Base-by-base conservation (phyloP, 225 moss, liverwort and hornwort species). In the Climacium dendroides region DNA sequence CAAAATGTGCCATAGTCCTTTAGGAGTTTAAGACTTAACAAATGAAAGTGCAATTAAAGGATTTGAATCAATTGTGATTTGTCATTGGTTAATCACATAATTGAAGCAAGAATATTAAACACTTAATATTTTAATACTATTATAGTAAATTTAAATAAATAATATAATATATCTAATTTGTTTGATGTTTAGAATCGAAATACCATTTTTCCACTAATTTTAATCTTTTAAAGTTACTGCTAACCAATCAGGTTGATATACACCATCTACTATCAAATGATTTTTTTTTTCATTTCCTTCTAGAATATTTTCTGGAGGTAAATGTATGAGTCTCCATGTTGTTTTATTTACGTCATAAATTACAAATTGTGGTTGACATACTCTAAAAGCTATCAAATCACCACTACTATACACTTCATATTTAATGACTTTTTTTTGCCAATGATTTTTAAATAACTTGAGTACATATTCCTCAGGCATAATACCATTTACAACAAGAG, bases 231-330 rank as follows among this genome's bases (percentile, higher is more conserved):
- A 82, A 7, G 83, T 71, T 80, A 16, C 32, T 35, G 90, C 90
- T 39, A 88, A 37, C 93, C 93, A 93, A 90, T 90, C 13, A 55
- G 91, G 93, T 59, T 87, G 86, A 80, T 91, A 92, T 19, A 74
- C 41, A 6, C 93, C 93, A 81, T 91, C 84, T 84, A 89, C 14
- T n/a, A 88, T 22, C 0, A 86, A 1, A 32, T 45, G 50, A 34
- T 91, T 85, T 9, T 10, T 61, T 41, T 39, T 84, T 3, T 9
- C 19, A 37, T 37, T 69, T 47, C 5, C 22, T 24, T 67, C 25
- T 26, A 30, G 2, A 29, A 39, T 17, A 6, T 25, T 48, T 70
- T 85, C 55, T 43, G 0, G 2, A 6, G 87, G 80, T 24, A 83
- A 72, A 16, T 29, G 19, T 20, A 84, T 52, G 25, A 90, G 6